Base-by-base conservation (phyloP, 106 monocot genomes). In the Chionographis japonica region DNA sequence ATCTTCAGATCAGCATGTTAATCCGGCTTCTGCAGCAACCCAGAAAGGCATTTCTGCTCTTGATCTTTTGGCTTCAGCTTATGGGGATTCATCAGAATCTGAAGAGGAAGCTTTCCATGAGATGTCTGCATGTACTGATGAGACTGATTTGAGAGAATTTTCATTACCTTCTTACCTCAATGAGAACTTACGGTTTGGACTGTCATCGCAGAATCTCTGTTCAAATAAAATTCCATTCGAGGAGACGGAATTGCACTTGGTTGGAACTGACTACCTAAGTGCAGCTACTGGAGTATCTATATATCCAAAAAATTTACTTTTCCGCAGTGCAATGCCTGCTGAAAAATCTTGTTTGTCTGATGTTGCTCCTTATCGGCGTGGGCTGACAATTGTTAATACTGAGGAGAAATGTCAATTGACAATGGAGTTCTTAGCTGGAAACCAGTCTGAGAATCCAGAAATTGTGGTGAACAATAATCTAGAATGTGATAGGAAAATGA, bases 1-100 rank as follows among this genome's bases (percentile, higher is more conserved):
- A 70, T 49, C 77, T 56, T 62, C 70, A 46, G 77, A 72, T 19
- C 40, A 60, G 46, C 43, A 55, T 61, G 51, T n/a, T 61, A 53
- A 73, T 59, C 49, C 15, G 6, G 14, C 61, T 74, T 72, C 61
- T 60, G 63, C 60, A 51, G 10, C 58, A 40, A 54, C 35, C 42
- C 57, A 66, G 52, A 65, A 72, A 68, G 65, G 61, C 12, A 65
- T 64, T 60, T 89, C 91, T 75, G 91, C 88, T 65, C 89, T 95
- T 63, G 84, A 84, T 72, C 83, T 95, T 66, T 71, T 95, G 63
- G 95, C 86, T 55, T 89, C 89, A 52, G 81, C 82, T 65, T 95
- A 95, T 74, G 80, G 79, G 20, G 79, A 79, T 65, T 77, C 75
- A 51, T 95, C 92, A 17, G 95, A 95, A 41, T 72, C 82, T 46